A percentile compares a stretch with the other conserved stretches of the same genome.
Conservation (phyloP, 768 basidiomycete genomes). For the Dacryopinax primogenitus region DNA sequence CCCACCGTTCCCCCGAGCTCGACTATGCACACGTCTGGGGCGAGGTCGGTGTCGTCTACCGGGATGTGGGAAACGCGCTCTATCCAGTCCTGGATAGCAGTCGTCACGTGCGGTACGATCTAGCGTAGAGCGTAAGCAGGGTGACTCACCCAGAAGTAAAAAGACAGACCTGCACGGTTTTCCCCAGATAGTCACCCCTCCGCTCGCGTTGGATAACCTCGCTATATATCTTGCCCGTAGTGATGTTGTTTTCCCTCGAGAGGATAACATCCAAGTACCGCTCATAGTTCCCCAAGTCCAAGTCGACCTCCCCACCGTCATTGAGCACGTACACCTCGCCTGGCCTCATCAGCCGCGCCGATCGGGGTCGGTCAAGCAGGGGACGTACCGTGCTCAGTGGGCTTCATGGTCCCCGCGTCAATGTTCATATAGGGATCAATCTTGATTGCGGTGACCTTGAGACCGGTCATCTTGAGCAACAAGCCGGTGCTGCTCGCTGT, state of each 20-base stretch:
- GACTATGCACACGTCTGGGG: conserved; percentile 93
- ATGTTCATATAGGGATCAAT: conserved; percentile 99
- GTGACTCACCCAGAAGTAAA: neutral
- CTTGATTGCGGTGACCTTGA: conserved; percentile 98
- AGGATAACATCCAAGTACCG: conserved; percentile 92
- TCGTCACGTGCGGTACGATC: conserved; percentile 94
- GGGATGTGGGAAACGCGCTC: conserved; percentile 88
- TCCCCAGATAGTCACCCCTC: conserved; percentile 66
- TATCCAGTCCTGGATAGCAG: conserved; percentile 98
- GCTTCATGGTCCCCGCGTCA: conserved; percentile 97
- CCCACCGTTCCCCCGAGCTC: conserved; percentile 99
- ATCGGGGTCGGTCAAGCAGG: neutral
- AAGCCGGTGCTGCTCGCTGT: conserved; percentile 93
- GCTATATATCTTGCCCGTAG: conserved; percentile 94
- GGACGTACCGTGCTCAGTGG: conserved; percentile 91
- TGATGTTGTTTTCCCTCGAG: conserved; percentile 92
- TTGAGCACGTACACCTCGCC: conserved; percentile 98
- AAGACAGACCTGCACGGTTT: conserved; percentile 74
- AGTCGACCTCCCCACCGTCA: conserved; percentile 95
- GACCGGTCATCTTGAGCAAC: conserved; percentile 83
- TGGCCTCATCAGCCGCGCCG: conserved; percentile 21
- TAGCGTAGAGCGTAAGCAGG: conserved; percentile 23
- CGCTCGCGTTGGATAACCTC: conserved; percentile 86
- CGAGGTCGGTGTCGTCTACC: conserved; percentile 83
- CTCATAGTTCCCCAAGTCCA: conserved; percentile 97